phyloP scores from a whole-genome alignment of 2,329 filamentous ascomycete species.

The Chalaropsis ovoidea region DNA sequence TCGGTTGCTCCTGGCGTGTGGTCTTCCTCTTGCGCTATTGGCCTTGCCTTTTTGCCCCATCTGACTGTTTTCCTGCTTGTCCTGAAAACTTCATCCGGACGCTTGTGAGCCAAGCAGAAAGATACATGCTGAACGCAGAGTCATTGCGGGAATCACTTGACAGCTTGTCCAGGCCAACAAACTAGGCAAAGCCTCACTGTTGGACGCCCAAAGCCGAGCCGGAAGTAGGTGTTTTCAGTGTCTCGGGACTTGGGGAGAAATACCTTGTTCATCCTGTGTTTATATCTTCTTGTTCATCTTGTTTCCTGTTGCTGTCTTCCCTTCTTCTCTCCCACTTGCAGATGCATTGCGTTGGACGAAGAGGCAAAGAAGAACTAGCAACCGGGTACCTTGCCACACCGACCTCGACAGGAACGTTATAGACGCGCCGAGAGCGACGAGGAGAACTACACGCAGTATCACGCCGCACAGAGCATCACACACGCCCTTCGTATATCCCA shows the following conservation, averaged over 20 bases:
- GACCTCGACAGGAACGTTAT: no score
- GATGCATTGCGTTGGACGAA: background rate
- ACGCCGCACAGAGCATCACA: background rate
- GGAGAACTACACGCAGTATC: background rate
- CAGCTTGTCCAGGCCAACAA: background rate
- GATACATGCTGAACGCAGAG: background rate
- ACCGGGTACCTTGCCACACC: no score
- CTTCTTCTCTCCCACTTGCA: background rate
- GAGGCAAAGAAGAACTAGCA: background rate
- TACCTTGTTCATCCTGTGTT: background rate
- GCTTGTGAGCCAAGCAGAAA: background rate
- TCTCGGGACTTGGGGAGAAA: background rate
- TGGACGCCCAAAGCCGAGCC: background rate
- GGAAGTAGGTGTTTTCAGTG: background rate
- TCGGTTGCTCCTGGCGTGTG: background rate
- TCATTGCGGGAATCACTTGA: background rate
- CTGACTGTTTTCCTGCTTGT: background rate
- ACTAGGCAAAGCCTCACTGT: background rate
- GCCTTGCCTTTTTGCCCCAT: background rate
- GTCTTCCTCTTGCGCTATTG: background rate
- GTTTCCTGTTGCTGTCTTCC: background rate
- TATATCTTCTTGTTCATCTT: slow-evolving; percentile 2
- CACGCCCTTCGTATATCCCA: background rate
- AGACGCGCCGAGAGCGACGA: no score
- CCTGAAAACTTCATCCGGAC: background rate